phyloP scores from a whole-genome alignment of 805 yeast species.

The Wickerhamomyces silvicola region DNA sequence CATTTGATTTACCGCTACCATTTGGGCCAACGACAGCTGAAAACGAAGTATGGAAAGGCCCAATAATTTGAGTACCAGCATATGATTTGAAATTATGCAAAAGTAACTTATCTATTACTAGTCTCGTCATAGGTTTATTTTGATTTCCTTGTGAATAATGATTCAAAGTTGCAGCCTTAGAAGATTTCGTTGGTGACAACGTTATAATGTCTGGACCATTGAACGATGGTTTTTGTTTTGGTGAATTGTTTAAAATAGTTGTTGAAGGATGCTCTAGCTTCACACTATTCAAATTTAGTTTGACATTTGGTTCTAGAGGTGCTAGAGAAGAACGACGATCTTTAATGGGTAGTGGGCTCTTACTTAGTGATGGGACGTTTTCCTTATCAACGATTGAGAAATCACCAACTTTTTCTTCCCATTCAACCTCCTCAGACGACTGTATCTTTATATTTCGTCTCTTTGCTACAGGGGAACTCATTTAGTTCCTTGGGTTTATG shows the following conservation, averaged over 20 bases:
- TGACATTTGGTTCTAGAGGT: slow-evolving; percentile 17
- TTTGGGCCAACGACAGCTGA: slow-evolving; percentile 98
- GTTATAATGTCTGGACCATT: slow-evolving; percentile 33
- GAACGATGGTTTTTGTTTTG: slow-evolving; percentile 28
- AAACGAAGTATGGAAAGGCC: slow-evolving; percentile 90
- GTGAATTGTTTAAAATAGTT: slow-evolving; percentile 18
- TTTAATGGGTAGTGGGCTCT: slow-evolving; percentile 18
- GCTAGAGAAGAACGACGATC: slow-evolving; percentile 15
- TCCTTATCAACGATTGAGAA: slow-evolving; percentile 13
- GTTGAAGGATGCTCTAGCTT: slow-evolving; percentile 16
- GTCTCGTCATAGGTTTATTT: slow-evolving; percentile 40
- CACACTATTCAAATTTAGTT: slow-evolving; percentile 9
- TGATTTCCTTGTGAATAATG: slow-evolving; percentile 21
- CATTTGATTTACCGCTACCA: slow-evolving; percentile 97
- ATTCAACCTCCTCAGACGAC: slow-evolving; percentile 10
- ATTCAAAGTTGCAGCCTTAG: slow-evolving; percentile 26
- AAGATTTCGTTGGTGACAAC: slow-evolving; percentile 32
- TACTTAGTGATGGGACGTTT: slow-evolving; percentile 22
- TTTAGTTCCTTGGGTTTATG: not conserved
- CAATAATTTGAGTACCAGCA: slow-evolving; percentile 88
- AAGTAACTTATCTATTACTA: slow-evolving; percentile 69
- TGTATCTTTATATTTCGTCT: slow-evolving; percentile 11
- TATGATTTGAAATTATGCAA: slow-evolving; percentile 89
- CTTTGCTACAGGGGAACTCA: slow-evolving; percentile 23
- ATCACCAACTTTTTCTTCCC: slow-evolving; percentile 9